Percentiles rank a stretch among this genome's conserved stretches.
Conservation (phyloP, 1,284 basidiomycete genomes). For the Rhodotorula sp. region DNA sequence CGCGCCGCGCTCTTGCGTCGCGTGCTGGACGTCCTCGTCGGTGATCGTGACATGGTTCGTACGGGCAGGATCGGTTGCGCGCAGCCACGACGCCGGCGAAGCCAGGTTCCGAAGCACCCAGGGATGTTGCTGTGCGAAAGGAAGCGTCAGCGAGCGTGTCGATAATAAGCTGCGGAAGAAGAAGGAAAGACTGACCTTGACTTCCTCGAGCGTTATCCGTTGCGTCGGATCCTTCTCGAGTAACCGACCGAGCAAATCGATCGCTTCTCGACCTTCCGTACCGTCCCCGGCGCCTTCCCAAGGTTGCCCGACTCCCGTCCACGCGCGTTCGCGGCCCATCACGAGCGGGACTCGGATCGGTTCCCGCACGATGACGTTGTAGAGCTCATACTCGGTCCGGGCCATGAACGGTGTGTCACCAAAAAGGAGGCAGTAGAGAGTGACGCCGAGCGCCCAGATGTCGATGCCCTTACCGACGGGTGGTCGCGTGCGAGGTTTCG, state of each 20-base stretch:
- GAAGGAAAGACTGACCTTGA: slow-evolving; percentile 67
- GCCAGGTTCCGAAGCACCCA: slow-evolving; percentile 77
- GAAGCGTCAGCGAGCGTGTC: not conserved
- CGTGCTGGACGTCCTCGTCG: slow-evolving; percentile 74
- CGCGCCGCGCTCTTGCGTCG: slow-evolving; percentile 47
- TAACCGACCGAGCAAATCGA: slow-evolving; percentile 70
- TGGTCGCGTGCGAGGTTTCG: slow-evolving; percentile 43
- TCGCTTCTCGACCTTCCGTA: slow-evolving; percentile 60
- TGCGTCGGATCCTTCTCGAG: slow-evolving; percentile 77
- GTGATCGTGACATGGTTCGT: slow-evolving; percentile 66
- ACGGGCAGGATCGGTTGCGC: slow-evolving; percentile 65
- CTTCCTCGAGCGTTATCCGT: slow-evolving; percentile 76
- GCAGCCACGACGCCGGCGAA: slow-evolving; percentile 73
- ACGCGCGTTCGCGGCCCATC: slow-evolving; percentile 69
- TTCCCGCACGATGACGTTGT: slow-evolving; percentile 75
- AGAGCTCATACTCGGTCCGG: slow-evolving; percentile 72
- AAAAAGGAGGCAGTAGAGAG: slow-evolving; percentile 90
- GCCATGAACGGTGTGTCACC: slow-evolving; percentile 71
- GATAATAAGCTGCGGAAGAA: not conserved
- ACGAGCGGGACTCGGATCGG: slow-evolving; percentile 68
- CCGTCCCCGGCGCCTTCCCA: slow-evolving; percentile 48
- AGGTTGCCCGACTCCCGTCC: slow-evolving; percentile 54
- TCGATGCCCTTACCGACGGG: slow-evolving; percentile 93
- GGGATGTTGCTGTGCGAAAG: slow-evolving; percentile 50
- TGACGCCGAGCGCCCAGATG: slow-evolving; percentile 99